These are phyloP conservation scores for Gypsophila paniculata DNA, from an alignment of 179 eudicot genomes.

Conservation along the genomic window DNA sequence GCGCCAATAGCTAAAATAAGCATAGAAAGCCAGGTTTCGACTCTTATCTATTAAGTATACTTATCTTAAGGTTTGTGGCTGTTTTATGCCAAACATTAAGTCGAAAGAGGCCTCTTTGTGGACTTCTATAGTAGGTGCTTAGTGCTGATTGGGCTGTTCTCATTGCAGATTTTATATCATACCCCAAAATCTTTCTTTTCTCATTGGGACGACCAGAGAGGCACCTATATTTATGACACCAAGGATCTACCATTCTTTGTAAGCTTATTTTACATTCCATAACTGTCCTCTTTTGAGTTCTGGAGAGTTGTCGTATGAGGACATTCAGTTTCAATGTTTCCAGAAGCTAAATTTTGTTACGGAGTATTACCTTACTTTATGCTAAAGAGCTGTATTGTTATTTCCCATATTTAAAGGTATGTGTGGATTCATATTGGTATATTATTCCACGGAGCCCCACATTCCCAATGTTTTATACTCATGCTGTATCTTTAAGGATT, in stretches of 20 bases:
- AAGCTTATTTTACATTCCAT: slow-evolving; percentile 32
- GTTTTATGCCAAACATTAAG: slow-evolving; percentile 1
- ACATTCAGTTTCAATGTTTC: background rate
- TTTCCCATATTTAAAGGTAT: background rate
- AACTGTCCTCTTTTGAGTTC: slow-evolving; percentile 7
- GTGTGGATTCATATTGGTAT: background rate
- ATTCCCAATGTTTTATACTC: background rate
- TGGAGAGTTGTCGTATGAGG: background rate
- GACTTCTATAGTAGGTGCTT: slow-evolving; percentile 18
- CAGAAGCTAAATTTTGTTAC: background rate
- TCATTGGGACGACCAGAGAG: slow-evolving; percentile 62
- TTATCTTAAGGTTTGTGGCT: slow-evolving; percentile 6
- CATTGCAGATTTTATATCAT: slow-evolving; percentile 81
- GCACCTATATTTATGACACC: slow-evolving; percentile 60
- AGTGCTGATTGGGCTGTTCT: slow-evolving; percentile 24
- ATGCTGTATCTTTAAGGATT: background rate
- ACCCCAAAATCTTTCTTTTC: slow-evolving; percentile 89
- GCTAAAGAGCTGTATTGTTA: background rate
- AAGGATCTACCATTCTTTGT: slow-evolving; percentile 98
- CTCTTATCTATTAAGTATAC: slow-evolving; percentile 13
- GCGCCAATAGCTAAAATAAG: slow-evolving; percentile 72
- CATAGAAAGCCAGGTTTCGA: slow-evolving; percentile 84
- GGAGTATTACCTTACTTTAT: background rate
- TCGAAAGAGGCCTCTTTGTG: background rate
- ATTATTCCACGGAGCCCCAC: slow-evolving; percentile 1